Evolutionary conservation across 176 grass and related monocot genomes (phyloP), one percentile per base, ranked within the genome.

Genomic region (Zoysia japonica): DNA sequence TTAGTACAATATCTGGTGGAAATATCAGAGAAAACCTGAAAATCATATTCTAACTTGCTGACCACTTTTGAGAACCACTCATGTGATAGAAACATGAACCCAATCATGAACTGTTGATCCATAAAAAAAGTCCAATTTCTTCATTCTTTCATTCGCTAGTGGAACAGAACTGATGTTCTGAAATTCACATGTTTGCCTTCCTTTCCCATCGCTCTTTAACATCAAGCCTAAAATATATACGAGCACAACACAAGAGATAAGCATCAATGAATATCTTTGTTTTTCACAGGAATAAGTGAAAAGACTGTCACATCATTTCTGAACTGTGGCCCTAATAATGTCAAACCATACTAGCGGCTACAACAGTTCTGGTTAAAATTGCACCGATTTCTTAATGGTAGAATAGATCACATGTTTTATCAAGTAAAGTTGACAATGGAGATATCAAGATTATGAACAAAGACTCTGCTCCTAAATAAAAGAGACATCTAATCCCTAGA

Each of bases 161-260:
- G 53, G 45, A 75, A 53, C 46, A 53, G 4, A 43, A 75, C 19
- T 37, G n/a, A 47, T 67, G 51, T 78, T 62, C 71, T 73, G 11
- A 53, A 41, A 78, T 47, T 78, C 68, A 78, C 87, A 89, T 89
- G 44, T 89, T 89, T 13, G 83, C 83, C 67, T 89, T 89, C 74
- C 87, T 81, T 70, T 85, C 87, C 87, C 87, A 89, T 14, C 87
- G 72, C 68, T 85, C 73, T 78, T 89, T 89, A 35, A 82, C 62
- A 74, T 89, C 87, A 62, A 89, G 87, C 45, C 87, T 89, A 78
- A 61, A 81, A 83, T 62, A 72, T 71, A 17, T 38, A 6, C 28
- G 28, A 28, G 28, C 0, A 28, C 15, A 11, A 67, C 39, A 67
- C 4, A 66, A 45, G 45, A 74, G 44, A 52, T 51, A 11, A 88